phyloP scores from a whole-genome alignment of 208 protist genomes.

The Trypanosoma melophagium region DNA sequence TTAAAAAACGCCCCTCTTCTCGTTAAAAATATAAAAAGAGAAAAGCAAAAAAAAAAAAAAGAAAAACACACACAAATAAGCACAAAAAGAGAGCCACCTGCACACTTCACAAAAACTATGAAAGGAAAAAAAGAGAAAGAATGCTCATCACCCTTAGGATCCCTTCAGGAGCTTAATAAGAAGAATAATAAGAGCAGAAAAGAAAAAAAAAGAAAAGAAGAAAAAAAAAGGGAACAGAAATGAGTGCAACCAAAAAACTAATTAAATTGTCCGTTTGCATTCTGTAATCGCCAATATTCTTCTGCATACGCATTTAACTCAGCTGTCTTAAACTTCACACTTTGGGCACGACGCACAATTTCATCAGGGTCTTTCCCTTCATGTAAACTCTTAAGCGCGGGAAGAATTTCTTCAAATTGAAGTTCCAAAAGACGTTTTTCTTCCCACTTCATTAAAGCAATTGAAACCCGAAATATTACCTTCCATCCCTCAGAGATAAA shows the following conservation, averaged over 20 bases:
- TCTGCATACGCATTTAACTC: conserved; percentile 78
- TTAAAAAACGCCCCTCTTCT: too few species aligned
- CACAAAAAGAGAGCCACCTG: not conserved
- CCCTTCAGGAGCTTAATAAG: conserved; percentile 1
- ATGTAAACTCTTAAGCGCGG: conserved; percentile 83
- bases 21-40: too few species aligned
- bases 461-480: conserved; percentile 88
- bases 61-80: too few species aligned
- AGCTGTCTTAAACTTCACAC: conserved; percentile 86
- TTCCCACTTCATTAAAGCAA: conserved; percentile 90
- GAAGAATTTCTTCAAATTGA: conserved; percentile 76
- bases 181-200: not conserved
- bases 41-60: too few species aligned
- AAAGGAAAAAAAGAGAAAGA: conserved; percentile 15
- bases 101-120: not conserved
- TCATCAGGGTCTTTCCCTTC: conserved; percentile 79
- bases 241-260: too few species aligned
- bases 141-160: not conserved
- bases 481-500: conserved; percentile 94
- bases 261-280: too few species aligned
- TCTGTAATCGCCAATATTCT: conserved; percentile 65
- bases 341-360: conserved; percentile 68
- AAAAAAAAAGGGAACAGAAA: not conserved
- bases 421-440: conserved; percentile 68
- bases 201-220: not conserved